Base-by-base conservation (phyloP, 2,329 filamentous ascomycete species). In the Colletotrichum graminicola region DNA sequence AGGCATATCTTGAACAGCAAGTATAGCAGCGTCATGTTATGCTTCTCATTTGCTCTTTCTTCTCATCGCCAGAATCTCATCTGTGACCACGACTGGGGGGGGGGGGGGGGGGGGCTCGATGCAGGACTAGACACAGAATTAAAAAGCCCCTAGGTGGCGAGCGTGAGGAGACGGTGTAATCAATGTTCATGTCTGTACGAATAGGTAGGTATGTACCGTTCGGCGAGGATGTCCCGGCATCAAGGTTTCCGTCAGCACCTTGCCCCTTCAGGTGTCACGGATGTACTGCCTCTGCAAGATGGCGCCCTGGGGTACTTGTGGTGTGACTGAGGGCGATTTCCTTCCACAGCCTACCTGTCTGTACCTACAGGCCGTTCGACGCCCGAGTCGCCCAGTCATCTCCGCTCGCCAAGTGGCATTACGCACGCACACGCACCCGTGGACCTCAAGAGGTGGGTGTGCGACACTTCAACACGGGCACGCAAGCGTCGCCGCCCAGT, bases 321-420 rank as follows among this genome's bases (percentile, higher is more conserved):
- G 14, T 41, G 55, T 57, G 55, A n/a, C 36, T 57, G 36, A 39
- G 55, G 21, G 5, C 54, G n/a, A 23, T 3, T n/a, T 18, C 32
- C 36, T 39, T 39, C 16, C 55, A 41, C 36, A 57, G 55, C 34
- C 59, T 34, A 12, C 11, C 36, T 34, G 10, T 11, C 34, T 10
- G 11, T 39, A 39, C 36, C 36, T 18, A 34, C 59, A 61, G 8
- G 47, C n/a, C 21, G 18, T 39, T 62, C 43, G 43, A 39, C 12
- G 26, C 56, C 56, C 56, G 21, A 61, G 39, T 26, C n/a, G n/a
- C 41, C 43, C 47, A 51, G 49, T 52, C 49, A 23, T 56, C 60
- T 45, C 69, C 61, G 66, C 69, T 49, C 36, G 69, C 69, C 69
- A 70, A 72, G 69, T 60, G 49, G 60, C 60, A 72, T 72, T 72